A percentile compares a stretch with the other conserved stretches of the same genome.
These are phyloP conservation scores for Pseudopithomyces maydicus DNA, from an alignment of 2,329 filamentous ascomycete genomes.

Conservation along the genomic window DNA sequence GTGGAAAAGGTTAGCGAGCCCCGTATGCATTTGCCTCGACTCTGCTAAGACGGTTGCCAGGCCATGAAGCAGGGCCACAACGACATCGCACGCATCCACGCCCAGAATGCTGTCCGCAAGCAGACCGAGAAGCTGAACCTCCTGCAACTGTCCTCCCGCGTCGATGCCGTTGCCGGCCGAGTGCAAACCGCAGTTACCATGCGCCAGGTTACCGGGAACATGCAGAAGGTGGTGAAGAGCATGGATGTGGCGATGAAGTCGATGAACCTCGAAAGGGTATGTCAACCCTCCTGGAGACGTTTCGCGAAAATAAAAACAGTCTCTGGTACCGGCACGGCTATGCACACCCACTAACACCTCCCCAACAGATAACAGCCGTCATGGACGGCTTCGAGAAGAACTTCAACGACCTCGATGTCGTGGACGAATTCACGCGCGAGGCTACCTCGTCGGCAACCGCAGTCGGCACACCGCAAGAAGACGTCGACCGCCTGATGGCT, in stretches of 20 bases:
- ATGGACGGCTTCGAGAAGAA: slow-evolving; percentile 70
- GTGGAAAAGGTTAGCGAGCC: slow-evolving; percentile 58
- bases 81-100: slow-evolving; percentile 68
- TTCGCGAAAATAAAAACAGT: too few species aligned
- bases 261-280: slow-evolving; percentile 67
- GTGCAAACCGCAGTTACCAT: slow-evolving; percentile 69
- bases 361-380: slow-evolving; percentile 62
- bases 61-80: slow-evolving; percentile 64
- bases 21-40: neutral
- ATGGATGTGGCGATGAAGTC: slow-evolving; percentile 68
- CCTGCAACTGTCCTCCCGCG: slow-evolving; percentile 60
- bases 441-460: slow-evolving; percentile 80
- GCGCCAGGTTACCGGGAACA: slow-evolving; percentile 64
- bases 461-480: slow-evolving; percentile 76
- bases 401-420: slow-evolving; percentile 58
- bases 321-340: too few species aligned
- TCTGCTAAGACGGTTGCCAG: slow-evolving; percentile 33
- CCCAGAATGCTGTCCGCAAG: slow-evolving; percentile 67
- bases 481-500: slow-evolving; percentile 82
- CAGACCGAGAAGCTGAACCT: slow-evolving; percentile 67
- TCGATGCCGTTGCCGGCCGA: slow-evolving; percentile 63
- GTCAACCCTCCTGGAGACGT: too few species aligned
- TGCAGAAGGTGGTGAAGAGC: slow-evolving; percentile 66
- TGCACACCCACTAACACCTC: slow-evolving; percentile 14
- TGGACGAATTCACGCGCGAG: slow-evolving; percentile 77